Conservation (phyloP, 176 grass and related monocot species). For the Aegilops sharonensis region DNA sequence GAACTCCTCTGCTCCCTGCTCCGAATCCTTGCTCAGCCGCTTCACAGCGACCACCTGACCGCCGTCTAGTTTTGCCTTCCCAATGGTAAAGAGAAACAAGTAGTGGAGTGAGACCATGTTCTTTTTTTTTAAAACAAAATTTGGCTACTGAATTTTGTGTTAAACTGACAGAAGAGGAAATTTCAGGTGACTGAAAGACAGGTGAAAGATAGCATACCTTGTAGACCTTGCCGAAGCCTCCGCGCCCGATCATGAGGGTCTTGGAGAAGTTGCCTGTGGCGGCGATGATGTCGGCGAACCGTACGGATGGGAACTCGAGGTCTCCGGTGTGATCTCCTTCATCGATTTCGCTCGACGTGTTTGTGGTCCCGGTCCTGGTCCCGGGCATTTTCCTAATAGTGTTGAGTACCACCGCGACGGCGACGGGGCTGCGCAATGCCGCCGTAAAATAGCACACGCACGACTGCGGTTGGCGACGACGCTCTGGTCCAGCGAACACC, state of each 20-base stretch:
- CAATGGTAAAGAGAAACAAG: not conserved
- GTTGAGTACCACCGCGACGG: no score
- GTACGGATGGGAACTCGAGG: constrained; percentile 38
- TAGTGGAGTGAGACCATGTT: not conserved
- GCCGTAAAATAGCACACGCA: no score
- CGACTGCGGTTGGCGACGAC: no score
- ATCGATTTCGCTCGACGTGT: constrained; percentile 15
- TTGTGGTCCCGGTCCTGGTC: not conserved
- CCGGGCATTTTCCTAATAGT: no score
- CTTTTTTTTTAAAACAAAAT: no score
- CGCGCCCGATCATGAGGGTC: constrained; percentile 37
- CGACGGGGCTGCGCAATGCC: no score
- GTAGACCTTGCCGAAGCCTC: constrained; percentile 63
- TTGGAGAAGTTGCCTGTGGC: constrained; percentile 54
- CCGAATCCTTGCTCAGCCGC: constrained; percentile 43
- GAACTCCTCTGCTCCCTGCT: constrained; percentile 47
- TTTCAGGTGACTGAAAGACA: no score
- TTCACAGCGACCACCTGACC: constrained; percentile 51
- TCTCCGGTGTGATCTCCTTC: constrained; percentile 8
- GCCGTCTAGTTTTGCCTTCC: constrained; percentile 28
- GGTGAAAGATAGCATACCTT: constrained; percentile 29
- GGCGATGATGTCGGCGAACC: constrained; percentile 27
- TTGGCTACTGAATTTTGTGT: not conserved
- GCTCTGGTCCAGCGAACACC: no score
- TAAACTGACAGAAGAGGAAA: not conserved